A percentile compares a stretch with the other conserved stretches of the same genome.
These are phyloP conservation scores for Pisolithus tinctorius DNA, from an alignment of 768 basidiomycete species.

Conservation along the genomic window DNA sequence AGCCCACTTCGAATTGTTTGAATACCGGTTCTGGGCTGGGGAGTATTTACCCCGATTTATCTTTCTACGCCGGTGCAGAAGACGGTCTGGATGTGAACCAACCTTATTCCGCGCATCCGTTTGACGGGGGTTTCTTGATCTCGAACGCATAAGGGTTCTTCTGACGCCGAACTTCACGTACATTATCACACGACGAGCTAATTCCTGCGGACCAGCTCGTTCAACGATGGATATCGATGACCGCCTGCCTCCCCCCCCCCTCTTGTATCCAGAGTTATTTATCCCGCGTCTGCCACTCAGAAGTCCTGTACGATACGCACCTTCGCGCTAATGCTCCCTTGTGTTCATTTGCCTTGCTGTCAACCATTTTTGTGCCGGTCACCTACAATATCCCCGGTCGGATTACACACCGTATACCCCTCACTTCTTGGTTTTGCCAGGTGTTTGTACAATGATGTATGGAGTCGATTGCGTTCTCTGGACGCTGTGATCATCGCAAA, in stretches of 20 bases:
- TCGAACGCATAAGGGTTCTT: slow-evolving; percentile 15
- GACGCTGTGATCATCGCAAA: no score
- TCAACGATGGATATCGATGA: neutral
- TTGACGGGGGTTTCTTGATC: slow-evolving; percentile 18
- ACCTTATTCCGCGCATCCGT: slow-evolving; percentile 13
- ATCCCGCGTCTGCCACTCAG: neutral
- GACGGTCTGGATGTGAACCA: slow-evolving; percentile 15
- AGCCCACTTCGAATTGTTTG: neutral
- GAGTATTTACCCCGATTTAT: slow-evolving; percentile 19
- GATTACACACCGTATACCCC: no score
- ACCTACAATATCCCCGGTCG: no score
- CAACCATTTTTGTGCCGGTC: no score
- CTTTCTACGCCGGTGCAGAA: slow-evolving; percentile 19
- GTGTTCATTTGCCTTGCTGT: no score
- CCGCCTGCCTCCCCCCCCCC: neutral
- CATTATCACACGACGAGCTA: slow-evolving; percentile 15
- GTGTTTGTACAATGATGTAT: no score
- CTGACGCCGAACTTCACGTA: slow-evolving; percentile 2
- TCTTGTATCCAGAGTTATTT: neutral
- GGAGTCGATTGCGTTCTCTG: no score
- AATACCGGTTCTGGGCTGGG: slow-evolving; percentile 10
- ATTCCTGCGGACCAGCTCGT: slow-evolving; percentile 7
- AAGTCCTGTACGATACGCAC: no score
- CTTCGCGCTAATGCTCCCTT: no score
- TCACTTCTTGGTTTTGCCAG: no score